Conservation (phyloP, 2,329 filamentous ascomycete species). For the Alternaria sp. region DNA sequence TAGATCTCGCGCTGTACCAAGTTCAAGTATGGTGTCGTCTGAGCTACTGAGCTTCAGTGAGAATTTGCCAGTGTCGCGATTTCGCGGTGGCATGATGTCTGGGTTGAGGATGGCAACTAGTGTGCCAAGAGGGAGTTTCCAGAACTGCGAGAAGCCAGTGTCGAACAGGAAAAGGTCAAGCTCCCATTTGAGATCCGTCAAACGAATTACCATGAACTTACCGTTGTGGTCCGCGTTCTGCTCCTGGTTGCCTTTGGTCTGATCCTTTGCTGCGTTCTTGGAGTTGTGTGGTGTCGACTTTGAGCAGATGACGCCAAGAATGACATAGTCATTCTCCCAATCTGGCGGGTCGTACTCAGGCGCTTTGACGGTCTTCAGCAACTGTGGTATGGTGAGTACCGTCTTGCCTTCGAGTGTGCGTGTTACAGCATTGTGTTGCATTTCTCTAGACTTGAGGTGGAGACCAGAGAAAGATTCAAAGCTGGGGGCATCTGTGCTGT, state of each 20-base stretch:
- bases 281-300: conserved; percentile 82
- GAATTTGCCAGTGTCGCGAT: conserved; percentile 82
- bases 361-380: conserved; percentile 81
- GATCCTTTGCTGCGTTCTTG: conserved; percentile 58
- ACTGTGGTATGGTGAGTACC: conserved; percentile 77
- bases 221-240: conserved; percentile 67
- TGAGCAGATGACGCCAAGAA: conserved; percentile 85
- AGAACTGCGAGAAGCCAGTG: conserved; percentile 88
- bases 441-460: conserved; percentile 81
- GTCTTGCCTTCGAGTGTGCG: conserved; percentile 82
- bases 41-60: conserved; percentile 84
- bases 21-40: conserved; percentile 87
- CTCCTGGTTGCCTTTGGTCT: conserved; percentile 53
- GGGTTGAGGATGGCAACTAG: conserved; percentile 93
- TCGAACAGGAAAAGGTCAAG: conserved; percentile 93
- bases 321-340: conserved; percentile 85
- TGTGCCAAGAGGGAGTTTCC: conserved; percentile 92
- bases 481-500: conserved; percentile 61
- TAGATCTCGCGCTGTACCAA: conserved; percentile 84
- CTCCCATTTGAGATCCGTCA: conserved; percentile 90
- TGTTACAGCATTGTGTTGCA: conserved; percentile 81
- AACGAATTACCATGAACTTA: conserved; percentile 91
- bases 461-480: conserved; percentile 86
- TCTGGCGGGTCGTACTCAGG: conserved; percentile 83
- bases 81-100: conserved; percentile 84